Base-by-base conservation (phyloP, 176 grass and related monocot genomes). In the Triticum dicoccoides region DNA sequence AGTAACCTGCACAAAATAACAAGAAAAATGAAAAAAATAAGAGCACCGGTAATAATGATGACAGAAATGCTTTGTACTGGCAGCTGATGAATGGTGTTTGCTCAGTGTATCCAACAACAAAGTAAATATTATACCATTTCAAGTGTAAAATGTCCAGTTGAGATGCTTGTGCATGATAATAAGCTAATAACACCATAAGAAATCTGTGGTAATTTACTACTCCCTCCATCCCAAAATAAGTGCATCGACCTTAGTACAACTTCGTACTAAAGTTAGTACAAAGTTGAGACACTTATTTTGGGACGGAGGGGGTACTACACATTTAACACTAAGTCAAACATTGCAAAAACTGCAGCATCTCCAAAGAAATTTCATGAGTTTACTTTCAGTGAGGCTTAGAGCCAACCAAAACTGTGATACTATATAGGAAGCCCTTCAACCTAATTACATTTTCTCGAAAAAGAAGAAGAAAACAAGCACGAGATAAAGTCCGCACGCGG, bases 1-100 rank as follows among this genome's bases (percentile, higher is more conserved):
- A 90, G 77, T 88, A 96, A 85, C 80, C 96, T 98, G 90, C 74
- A 77, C 25, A 73, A 72, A 83, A 87, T 69, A 76, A 84, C 82
- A 87, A 11, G 52, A 24, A 66, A 82, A 56, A 87, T 30, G 80
- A 58, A 51, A 87, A 29, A 68, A 68, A 78, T 59, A 51, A 83
- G 76, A 61, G 12, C 12, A 61, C 61, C 37, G n/a, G 2, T 56
- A 33, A 56, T 33, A 71, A 80, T 27, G 12, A 61, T 45, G 37
- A 29, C n/a, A 69, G 10, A 62, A 79, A 56, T 71, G 74, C 27
- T 73, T 85, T 38, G 49, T 58, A 64, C 37, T 75, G 62, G 44
- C 21, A 86, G 51, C 61, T 89, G 21, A 82, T 78, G 41, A 41
- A 65, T 69, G 76, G 25, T 42, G 37, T 67, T 77, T 34, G n/a